Evolutionary conservation across 2,329 filamentous ascomycete genomes (phyloP).

Genomic region (Ilyonectria destructans): DNA sequence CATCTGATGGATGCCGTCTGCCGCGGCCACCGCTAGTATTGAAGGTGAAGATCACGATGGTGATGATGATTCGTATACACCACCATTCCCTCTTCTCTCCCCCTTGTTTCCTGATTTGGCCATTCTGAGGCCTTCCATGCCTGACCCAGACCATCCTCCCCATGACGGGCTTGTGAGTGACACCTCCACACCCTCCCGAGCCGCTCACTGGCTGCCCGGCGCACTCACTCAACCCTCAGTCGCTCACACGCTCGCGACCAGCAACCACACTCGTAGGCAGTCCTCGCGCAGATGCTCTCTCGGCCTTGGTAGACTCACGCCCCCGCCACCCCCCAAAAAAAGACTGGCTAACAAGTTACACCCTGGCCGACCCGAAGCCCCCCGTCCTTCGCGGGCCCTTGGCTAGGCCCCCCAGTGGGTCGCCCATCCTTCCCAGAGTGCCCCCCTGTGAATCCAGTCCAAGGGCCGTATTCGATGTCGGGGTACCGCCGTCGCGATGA

Average conservation of each 20-base stretch:
- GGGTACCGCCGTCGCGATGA: constrained; percentile 40
- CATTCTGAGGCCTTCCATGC: constrained; percentile 48
- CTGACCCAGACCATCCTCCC: constrained; percentile 42
- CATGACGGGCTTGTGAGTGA: constrained; percentile 35
- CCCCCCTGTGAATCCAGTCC: constrained; percentile 43
- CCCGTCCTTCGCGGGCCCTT: constrained; percentile 38
- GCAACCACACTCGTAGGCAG: constrained; percentile 8
- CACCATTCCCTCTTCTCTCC: constrained; percentile 29
- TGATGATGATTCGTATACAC: constrained; percentile 29
- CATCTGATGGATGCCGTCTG: constrained; percentile 29
- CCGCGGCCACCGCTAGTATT: constrained; percentile 30
- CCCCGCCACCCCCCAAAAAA: constrained; percentile 19
- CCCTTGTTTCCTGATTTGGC: constrained; percentile 37
- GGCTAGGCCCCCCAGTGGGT: constrained; percentile 40
- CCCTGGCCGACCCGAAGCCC: constrained; percentile 36
- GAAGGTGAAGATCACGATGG: constrained; percentile 24
- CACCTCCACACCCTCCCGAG: constrained; percentile 48
- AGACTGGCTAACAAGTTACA: constrained; percentile 28
- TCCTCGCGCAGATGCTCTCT: constrained; percentile 14
- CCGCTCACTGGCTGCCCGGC: constrained; percentile 35
- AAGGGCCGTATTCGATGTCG: constrained; percentile 41
- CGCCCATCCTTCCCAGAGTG: constrained; percentile 39
- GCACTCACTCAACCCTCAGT: constrained; percentile 20
- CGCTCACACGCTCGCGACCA: constrained; percentile 29
- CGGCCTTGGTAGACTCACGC: background rate